Base-by-base conservation (phyloP, 2,329 filamentous ascomycete genomes). In the Ceratocystis papillata region DNA sequence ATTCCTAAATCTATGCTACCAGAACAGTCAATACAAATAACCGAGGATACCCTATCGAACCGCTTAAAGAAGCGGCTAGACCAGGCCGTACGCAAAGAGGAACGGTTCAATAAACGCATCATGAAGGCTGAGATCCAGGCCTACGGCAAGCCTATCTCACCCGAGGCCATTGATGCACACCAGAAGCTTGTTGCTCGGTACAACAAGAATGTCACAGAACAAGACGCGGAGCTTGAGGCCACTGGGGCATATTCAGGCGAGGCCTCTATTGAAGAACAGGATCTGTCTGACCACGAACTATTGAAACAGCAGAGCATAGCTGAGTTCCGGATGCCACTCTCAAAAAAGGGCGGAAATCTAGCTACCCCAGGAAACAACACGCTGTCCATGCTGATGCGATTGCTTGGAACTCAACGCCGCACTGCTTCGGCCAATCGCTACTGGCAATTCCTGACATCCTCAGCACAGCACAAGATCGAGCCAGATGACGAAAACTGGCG, bases 401-500 rank as follows among this genome's bases (percentile, higher is more conserved):
- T 86, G 5, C 83, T 90, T 63, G 76, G 80, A 12, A 79, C 82
- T 41, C 80, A 86, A 41, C 81, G 82, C 63, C 80, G 83, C 64
- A 83, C 83, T 6, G 80, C 81, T 15, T 75, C 82, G n/a, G 88
- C 85, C n/a, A 76, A 81, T 64, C 80, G 80, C 41, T 97, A 96
- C 75, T 97, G 92, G 92, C 78, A 87, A 20, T 73, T 87, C 5
- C 77, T 96, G 67, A 88, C 87, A 15, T 41, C 37, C 37, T 41
- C 37, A 5, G 73, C 78, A 1, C 75, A 79, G 12, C 17, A 84
- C 73, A 76, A 76, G n/a, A 76, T 96, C 67, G 73, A 77, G 1
- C 91, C 93, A 0, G 92, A 96, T 73, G 71, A 78, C 7, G 80
- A 86, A 69, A 91, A 90, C 72, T 88, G 86, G 76, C 79, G 85